A percentile compares a stretch with the other conserved stretches of the same genome.
phyloP scores from a whole-genome alignment of 139 green algal species.

The Desmodesmus armatus region DNA sequence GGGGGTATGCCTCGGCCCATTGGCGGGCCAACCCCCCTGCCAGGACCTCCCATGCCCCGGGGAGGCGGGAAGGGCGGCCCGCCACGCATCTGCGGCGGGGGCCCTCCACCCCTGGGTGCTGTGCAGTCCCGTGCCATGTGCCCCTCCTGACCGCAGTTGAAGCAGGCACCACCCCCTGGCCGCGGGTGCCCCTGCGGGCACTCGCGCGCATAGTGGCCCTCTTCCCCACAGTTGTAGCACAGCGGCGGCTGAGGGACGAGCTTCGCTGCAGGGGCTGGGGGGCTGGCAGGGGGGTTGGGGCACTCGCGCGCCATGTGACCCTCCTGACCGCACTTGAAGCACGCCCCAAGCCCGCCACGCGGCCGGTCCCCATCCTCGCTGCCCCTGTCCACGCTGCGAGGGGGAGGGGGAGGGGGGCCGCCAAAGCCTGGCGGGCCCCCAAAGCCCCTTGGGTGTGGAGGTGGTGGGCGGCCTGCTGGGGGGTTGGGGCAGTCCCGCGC shows the following conservation, averaged over 20 bases:
- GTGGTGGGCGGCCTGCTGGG: neutral
- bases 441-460: too few species aligned
- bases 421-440: too few species aligned
- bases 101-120: neutral
- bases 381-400: too few species aligned
- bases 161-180: neutral
- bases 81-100: neutral
- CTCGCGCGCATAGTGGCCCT: slow-evolving; percentile 30
- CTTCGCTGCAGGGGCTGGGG: neutral
- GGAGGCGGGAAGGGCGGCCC: neutral
- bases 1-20: neutral
- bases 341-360: neutral
- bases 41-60: neutral
- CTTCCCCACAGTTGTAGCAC: slow-evolving; percentile 26
- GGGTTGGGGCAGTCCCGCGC: slow-evolving; percentile 25
- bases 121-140: slow-evolving; percentile 37
- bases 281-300: slow-evolving; percentile 25
- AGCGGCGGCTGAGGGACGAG: neutral
- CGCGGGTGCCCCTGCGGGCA: too few species aligned
- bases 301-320: slow-evolving; percentile 36
- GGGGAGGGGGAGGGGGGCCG: neutral
- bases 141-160: slow-evolving; percentile 16
- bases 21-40: neutral
- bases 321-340: slow-evolving; percentile 40
- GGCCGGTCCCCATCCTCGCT: too few species aligned